Evolutionary conservation across 768 basidiomycete species (phyloP).

Genomic region (Hygrophoropsis aurantiaca): DNA sequence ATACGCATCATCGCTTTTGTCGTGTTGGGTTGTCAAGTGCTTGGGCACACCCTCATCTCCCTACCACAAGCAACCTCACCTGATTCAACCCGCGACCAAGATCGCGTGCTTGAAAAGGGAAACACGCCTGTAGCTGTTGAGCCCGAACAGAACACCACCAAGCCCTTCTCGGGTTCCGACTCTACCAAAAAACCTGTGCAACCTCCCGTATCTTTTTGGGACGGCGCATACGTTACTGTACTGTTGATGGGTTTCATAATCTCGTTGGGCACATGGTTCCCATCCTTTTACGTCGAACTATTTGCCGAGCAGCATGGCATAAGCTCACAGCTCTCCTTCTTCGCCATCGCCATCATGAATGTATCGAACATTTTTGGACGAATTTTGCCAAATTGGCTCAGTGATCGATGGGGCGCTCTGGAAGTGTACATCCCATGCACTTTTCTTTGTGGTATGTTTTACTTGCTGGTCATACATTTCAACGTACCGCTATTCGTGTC

Average conservation of each 20-base stretch:
- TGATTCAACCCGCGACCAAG: neutral
- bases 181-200: neutral
- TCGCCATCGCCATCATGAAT: too few species aligned
- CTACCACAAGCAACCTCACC: neutral
- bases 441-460: too few species aligned
- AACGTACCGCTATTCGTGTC: too few species aligned
- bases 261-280: neutral
- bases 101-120: neutral
- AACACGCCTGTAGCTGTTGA: neutral
- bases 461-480: too few species aligned
- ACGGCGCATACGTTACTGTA: neutral
- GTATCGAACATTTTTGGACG: too few species aligned
- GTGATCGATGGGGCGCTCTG: too few species aligned
- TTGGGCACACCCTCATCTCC: neutral
- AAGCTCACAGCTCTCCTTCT: too few species aligned
- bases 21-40: neutral
- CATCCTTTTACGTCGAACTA: too few species aligned
- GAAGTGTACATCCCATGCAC: too few species aligned
- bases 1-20: neutral
- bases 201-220: neutral
- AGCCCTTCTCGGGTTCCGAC: too few species aligned
- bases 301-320: too few species aligned
- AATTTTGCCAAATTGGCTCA: too few species aligned
- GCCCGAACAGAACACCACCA: neutral
- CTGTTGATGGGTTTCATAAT: neutral